phyloP scores from a whole-genome alignment of 2,329 filamentous ascomycete species.

The Beauveria brongniartii region DNA sequence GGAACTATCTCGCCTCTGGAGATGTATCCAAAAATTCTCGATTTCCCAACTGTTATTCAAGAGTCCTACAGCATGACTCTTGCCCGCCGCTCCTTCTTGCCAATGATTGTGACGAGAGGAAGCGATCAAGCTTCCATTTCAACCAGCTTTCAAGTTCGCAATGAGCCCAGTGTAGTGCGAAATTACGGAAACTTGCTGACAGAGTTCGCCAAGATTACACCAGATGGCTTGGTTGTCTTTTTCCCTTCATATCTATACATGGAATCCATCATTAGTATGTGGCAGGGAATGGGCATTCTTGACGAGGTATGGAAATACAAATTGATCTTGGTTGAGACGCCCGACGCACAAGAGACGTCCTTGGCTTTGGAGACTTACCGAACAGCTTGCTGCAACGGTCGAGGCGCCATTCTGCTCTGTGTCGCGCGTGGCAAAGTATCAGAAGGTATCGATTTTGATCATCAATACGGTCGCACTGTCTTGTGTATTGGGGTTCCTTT shows the following conservation, averaged over 20 bases:
- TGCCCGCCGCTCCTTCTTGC: conserved; percentile 86
- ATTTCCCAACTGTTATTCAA: conserved; percentile 85
- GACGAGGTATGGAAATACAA: conserved; percentile 99
- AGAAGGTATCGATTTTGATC: conserved; percentile 98
- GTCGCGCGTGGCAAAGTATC: conserved; percentile 96
- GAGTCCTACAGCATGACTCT: conserved; percentile 98
- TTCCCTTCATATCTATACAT: conserved; percentile 98
- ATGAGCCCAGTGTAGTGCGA: conserved; percentile 91
- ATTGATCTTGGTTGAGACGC: conserved; percentile 93
- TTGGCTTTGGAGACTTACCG: conserved; percentile 93
- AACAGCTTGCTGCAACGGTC: conserved; percentile 93
- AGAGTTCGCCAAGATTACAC: conserved; percentile 92
- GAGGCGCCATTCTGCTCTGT: conserved; percentile 86
- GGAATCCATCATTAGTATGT: conserved; percentile 98
- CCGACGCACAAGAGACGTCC: conserved; percentile 93
- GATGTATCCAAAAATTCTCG: conserved; percentile 99
- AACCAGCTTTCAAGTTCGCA: conserved; percentile 89
- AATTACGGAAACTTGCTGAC: conserved; percentile 93
- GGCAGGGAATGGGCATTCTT: conserved; percentile 97
- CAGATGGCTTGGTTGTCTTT: conserved; percentile 97
- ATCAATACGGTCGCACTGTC: conserved; percentile 94
- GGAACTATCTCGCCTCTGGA: conserved; percentile 94
- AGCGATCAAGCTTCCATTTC: conserved; percentile 91
- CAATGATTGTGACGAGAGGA: conserved; percentile 93
- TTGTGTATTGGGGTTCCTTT: conserved; percentile 95